Base-by-base conservation (phyloP, 2,329 filamentous ascomycete species). In the Scedosporium dehoogii region DNA sequence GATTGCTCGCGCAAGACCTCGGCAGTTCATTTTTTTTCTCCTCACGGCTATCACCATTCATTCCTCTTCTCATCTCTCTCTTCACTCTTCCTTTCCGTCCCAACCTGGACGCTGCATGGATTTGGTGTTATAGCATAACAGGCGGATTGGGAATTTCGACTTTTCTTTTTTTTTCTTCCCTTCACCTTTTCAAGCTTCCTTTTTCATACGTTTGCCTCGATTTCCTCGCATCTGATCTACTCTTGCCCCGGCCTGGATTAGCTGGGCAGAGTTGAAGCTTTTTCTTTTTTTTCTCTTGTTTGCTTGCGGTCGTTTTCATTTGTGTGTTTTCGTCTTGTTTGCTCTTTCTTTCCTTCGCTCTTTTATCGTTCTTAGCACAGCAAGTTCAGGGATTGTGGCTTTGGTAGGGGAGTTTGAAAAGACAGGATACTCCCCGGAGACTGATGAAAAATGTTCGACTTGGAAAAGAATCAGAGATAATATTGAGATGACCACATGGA, bases 101-200 rank as follows among this genome's bases (percentile, higher is more conserved):
- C 25, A 21, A 18, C 9, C 6, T 3, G 16, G 53, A 42, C 51
- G 42, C 29, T 42, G 60, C 60, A 62, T 62, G 53, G 53, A 41
- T 48, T 62, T 55, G 60, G 60, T 57, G 60, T 62, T 62, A 25
- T 41, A 16, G 59, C 59, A 61, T 61, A 18, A 23, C 5, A 27
- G 58, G 58, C 21, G 16, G 29, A 44, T 12, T 12, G 41, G 58
- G 38, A 25, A 25, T 27, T 42, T 48, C 21, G n/a, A n/a, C n/a
- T n/a, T n/a, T 2, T 41, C 58, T 44, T 44, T 29, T 44, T 62
- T 60, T 4, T 59, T 41, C 53, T 62, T n/a, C 59, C 29, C 55
- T 38, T 44, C 23, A 25, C 9, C 53, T 63, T 57, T 56, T 41
- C 16, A 23, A 23, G 14, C 27, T 58, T 41, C 10, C 4, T 18